These are phyloP conservation scores for Arxiozyma heterogenica DNA, from an alignment of 1,139 yeast genomes.

Conservation along the genomic window DNA sequence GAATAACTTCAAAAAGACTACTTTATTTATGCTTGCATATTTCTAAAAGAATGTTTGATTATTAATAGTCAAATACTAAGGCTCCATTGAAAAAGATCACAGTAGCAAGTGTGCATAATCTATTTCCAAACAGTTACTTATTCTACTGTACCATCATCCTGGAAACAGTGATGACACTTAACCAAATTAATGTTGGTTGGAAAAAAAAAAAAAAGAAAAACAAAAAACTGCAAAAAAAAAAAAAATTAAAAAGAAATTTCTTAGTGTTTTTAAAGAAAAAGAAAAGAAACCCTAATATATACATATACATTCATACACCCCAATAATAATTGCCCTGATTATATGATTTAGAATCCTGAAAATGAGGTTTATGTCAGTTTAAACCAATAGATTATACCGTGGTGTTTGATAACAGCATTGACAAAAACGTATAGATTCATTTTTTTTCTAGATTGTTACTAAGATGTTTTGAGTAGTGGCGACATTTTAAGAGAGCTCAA, in stretches of 20 bases:
- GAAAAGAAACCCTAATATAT: neutral
- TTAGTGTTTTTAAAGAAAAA: neutral
- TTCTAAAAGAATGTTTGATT: neutral
- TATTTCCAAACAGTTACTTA: neutral
- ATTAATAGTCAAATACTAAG: no score
- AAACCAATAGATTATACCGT: no score
- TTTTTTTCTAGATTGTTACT: no score
- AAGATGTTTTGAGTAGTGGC: no score
- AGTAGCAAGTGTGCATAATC: no score
- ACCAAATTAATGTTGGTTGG: neutral
- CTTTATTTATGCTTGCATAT: neutral
- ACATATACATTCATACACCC: neutral
- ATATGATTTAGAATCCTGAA: no score
- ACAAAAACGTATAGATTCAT: no score
- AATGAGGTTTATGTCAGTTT: neutral
- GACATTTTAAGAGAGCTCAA: no score
- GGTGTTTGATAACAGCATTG: no score
- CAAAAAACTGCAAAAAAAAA: neutral
- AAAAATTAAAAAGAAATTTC: neutral
- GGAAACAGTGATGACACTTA: neutral
- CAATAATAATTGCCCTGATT: neutral
- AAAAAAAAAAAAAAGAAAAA: no score
- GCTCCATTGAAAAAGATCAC: no score
- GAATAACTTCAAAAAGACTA: no score
- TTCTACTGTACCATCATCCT: neutral